Base-by-base conservation (phyloP, 805 yeast species). In the Metschnikowia koreensis region DNA sequence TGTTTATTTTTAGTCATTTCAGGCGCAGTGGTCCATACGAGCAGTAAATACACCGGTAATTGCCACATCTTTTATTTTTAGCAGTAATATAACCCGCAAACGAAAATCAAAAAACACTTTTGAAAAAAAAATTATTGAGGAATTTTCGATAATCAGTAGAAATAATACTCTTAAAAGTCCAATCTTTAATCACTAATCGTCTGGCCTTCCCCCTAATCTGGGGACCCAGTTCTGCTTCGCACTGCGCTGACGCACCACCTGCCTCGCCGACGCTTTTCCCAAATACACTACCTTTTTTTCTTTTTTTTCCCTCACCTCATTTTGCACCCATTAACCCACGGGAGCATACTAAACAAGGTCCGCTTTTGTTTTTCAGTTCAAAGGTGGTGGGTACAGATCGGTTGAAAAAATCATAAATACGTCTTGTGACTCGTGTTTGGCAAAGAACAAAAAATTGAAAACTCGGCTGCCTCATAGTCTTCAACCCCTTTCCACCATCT, bases 251-350 rank as follows among this genome's bases (percentile, higher is more conserved):
- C 47, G 48, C 46, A 41, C 28, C 48, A 16, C 48, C 44, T 31
- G 46, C 52, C 45, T 48, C 46, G 38, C 48, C 45, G 45, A 31
- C 31, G 15, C 13, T 34, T 50, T 34, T 48, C 37, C 48, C 48
- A 36, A 46, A 37, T 44, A 44, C 54, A 41, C 46, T 40, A 43
- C 54, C 46, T 47, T 41, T 39, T 41, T 39, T 40, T 47, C 22
- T 22, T 22, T 54, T 57, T 57, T 52, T 33, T 44, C 47, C 40
- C 59, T 50, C 57, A 43, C 46, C 47, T 46, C 46, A 51, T 56
- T 58, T 58, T 58, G 61, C 61, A 58, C 61, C 61, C 61, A 58
- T 50, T 51, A 41, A 26, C 37, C 13, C 38, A 34, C 47, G 26
- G 29, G 13, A 47, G 46, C 45, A 44, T 41, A 42, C 48, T 39